phyloP scores from a whole-genome alignment of 495 filamentous ascomycete species.

The Hypoxylon lenormandii region DNA sequence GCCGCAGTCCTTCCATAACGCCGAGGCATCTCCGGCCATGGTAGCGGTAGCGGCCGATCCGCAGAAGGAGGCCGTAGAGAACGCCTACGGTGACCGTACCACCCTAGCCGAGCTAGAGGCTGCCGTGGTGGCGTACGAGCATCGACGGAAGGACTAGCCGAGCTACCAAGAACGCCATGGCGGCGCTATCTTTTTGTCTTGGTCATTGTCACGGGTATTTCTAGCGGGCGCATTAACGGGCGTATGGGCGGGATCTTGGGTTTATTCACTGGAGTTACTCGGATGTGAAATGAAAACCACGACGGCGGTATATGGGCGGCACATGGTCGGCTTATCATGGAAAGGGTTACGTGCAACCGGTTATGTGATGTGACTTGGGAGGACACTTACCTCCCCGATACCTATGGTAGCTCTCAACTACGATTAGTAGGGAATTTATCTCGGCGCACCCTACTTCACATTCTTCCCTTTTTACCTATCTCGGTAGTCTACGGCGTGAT shows the following conservation, averaged over 20 bases:
- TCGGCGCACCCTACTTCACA: constrained; percentile 1
- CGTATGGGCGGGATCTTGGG: constrained; percentile 1
- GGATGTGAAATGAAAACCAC: constrained; percentile 7
- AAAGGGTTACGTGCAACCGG: too few relatives aligned
- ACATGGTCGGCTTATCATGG: too few relatives aligned
- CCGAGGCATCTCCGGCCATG: constrained; percentile 26
- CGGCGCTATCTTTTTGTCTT: not conserved
- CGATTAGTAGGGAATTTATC: constrained; percentile 16
- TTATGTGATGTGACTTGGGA: not conserved
- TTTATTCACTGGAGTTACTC: constrained; percentile 12
- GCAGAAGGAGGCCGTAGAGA: constrained; percentile 54
- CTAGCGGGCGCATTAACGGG: constrained; percentile 18
- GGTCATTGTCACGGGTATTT: constrained; percentile 6
- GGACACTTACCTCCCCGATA: not conserved
- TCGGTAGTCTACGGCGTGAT: too few relatives aligned
- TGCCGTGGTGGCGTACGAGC: constrained; percentile 67
- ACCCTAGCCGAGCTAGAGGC: constrained; percentile 68
- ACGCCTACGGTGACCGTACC: constrained; percentile 71
- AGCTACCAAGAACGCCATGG: not conserved
- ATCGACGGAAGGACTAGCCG: constrained; percentile 48
- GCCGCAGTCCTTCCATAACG: constrained; percentile 35
- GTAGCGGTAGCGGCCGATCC: constrained; percentile 44
- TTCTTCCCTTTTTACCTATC: not conserved
- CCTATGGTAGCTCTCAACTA: not conserved
- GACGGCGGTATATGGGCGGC: constrained; percentile 4